Base-by-base conservation (phyloP, 306 rosid genomes). In the Acacia acuminata region DNA sequence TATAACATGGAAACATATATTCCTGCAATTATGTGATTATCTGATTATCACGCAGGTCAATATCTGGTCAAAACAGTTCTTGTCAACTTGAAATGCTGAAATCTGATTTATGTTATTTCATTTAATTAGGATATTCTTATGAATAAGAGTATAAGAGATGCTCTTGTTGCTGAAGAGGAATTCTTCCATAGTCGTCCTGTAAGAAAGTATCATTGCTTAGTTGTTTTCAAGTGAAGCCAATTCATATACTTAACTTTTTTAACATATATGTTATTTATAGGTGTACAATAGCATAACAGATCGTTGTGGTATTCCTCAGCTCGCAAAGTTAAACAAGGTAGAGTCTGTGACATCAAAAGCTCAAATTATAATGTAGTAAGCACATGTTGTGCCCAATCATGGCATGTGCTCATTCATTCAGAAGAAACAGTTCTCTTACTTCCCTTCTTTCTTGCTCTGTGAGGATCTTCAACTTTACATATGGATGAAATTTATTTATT, bases 311-410 rank as follows among this genome's bases (percentile, higher is more conserved):
- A 85, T 96, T 83, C 94, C 98, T 85, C 99, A 92, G 83, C 85
- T 96, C 87, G 99, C 99, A 38, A 94, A 89, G 83, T 90, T 96
- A 92, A 96, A 96, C 90, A 94, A 96, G 97, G 99, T 96, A 89
- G 64, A 67, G 73, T 45, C 47, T 82, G 24, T 78, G 77, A 44
- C 75, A 75, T 77, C 81, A 83, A 74, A 77, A 48, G 32, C 24
- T 7, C 82, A 50, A 69, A 81, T 67, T 69, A 42, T 75, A 58
- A 42, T 67, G 40, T 74, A 16, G 30, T 65, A 72, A 71, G 58
- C 51, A 50, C 69, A 51, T 86, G 36, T 34, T 55, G 75, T 24
- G 68, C 12, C 72, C 58, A 68, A 25, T 56, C 61, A 48, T 8
- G 53, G 63, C 55, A 68, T 77, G 63, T 20, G 34, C 80, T 56